Conservation (phyloP, 2,329 filamentous ascomycete genomes). For the Colletotrichum melonis region DNA sequence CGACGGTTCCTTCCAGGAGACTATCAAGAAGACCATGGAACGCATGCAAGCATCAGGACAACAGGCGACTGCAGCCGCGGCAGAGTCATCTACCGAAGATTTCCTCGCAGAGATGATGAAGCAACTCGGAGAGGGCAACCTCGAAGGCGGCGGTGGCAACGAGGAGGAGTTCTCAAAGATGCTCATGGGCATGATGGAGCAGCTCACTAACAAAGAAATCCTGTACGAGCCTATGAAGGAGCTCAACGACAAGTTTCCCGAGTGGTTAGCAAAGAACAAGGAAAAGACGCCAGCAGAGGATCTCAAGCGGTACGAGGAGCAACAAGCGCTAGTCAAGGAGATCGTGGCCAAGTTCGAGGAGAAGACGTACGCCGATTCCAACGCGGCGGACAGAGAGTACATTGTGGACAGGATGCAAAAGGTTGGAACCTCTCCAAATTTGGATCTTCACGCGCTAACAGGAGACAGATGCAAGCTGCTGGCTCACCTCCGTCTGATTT, state of each 20-base stretch:
- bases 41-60: constrained; percentile 92
- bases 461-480: constrained; percentile 89
- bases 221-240: constrained; percentile 99
- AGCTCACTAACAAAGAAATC: constrained; percentile 98
- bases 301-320: constrained; percentile 81
- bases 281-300: constrained; percentile 76
- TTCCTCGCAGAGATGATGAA: constrained; percentile 93
- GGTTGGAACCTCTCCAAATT: constrained; percentile 59
- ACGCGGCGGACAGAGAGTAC: constrained; percentile 84
- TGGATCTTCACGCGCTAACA: constrained; percentile 35
- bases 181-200: constrained; percentile 98
- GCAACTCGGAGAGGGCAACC: constrained; percentile 77
- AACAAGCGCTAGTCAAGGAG: constrained; percentile 82
- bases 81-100: constrained; percentile 77
- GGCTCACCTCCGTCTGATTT: constrained; percentile 92
- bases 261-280: constrained; percentile 85
- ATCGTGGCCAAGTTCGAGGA: constrained; percentile 93
- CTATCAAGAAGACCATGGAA: constrained; percentile 93
- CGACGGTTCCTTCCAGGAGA: constrained; percentile 87
- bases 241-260: constrained; percentile 89
- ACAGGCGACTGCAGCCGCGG: constrained; percentile 82
- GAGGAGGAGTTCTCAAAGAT: constrained; percentile 95
- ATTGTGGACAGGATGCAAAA: constrained; percentile 99
- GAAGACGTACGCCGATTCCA: constrained; percentile 82
- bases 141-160: constrained; percentile 62